Evolutionary conservation across 1,284 basidiomycete genomes (phyloP), one percentile per base, ranked within the genome.

Genomic region (Uromyces viciae-fabae): DNA sequence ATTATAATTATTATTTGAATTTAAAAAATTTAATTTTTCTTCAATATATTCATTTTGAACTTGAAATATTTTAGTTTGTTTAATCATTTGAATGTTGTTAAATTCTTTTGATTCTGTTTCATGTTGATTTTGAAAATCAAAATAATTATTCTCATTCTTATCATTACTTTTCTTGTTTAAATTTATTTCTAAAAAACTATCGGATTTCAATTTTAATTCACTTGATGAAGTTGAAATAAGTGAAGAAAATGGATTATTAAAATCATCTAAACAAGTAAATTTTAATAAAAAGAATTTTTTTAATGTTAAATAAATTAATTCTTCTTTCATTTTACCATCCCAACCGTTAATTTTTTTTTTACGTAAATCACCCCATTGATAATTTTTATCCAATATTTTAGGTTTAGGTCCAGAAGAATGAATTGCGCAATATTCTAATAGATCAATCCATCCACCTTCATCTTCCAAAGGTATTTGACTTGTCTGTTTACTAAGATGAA

Each of bases 391-490:
- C 19, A 40, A 46, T 17, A 4, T 42, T 71, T 68, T 69, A 5
- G 64, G 54, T 36, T 72, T 62, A 25, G 69, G 69, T 22, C 78
- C 78, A 38, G 69, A 28, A 22, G 66, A 72, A 36, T 80, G 56
- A 8, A 71, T 62, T 25, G 78, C 78, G 64, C 78, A 80, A 68
- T 69, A 80, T 73, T 80, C 78, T 25, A 80, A 49, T 40, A 80
- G 42, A 46, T 80, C 78, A n/a, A 80, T 73, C 78, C 78, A 80
- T 60, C 46, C 54, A 28, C 78, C 78, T 80, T 80, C 78, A 49
- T 80, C 78, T 31, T 68, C 38, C 14, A 56, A 8, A 28, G 28
- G 62, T 2, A 49, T 43, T 22, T 38, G 11, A 62, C 64, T 31
- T 25, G 31, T 40, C 28, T 36, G 15, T n/a, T 28, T 17, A 42